Base-by-base conservation (phyloP, 768 basidiomycete species). In the Royoungia palumana region DNA sequence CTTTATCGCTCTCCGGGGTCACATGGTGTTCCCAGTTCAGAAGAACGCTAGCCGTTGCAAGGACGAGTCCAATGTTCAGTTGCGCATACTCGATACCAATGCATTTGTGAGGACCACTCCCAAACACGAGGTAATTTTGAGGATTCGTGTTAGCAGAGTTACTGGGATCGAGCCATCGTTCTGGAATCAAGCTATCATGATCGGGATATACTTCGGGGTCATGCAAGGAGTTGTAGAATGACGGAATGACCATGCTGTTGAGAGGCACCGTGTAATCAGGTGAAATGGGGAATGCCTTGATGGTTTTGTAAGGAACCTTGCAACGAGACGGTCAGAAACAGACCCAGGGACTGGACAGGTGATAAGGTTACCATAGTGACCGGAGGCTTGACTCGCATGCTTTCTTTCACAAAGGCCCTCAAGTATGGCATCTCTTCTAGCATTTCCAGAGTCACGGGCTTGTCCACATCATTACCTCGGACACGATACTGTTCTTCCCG, bases 81-180 rank as follows among this genome's bases (percentile, higher is more conserved):
- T 76, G 80, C 32, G 94, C 92, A 64, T 98, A 99, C 68, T 96
- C 93, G 44, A 90, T 61, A 24, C 92, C 94, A 53, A 96, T 92
- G 68, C 93, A 94, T 56, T 82, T 81, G 71, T 97, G 93, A 44
- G 94, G 93, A 6, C 94, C 94, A 54, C 82, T 83, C 35, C 96
- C 95, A 68, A 93, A 98, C 24, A 97, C 90, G 54, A 99, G 83
- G 68, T 91, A 99, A 72, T 98, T 96, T 71, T 89, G 86, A 34
- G 95, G 93, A 66, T 89, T 89, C 46, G 76, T 70, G 66, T 87
- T 87, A 44, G 95, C 94, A 14, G 77, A 69, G 53, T 83, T 78
- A n/a, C 81, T 67, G 25, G 85, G 77, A 61, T 95, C 89, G 42
- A 99, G 75, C 93, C 94, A 99, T 49, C 96, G 85, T 63, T 97